Base-by-base conservation (phyloP, 805 yeast species). In the Teunomyces funiuensis region DNA sequence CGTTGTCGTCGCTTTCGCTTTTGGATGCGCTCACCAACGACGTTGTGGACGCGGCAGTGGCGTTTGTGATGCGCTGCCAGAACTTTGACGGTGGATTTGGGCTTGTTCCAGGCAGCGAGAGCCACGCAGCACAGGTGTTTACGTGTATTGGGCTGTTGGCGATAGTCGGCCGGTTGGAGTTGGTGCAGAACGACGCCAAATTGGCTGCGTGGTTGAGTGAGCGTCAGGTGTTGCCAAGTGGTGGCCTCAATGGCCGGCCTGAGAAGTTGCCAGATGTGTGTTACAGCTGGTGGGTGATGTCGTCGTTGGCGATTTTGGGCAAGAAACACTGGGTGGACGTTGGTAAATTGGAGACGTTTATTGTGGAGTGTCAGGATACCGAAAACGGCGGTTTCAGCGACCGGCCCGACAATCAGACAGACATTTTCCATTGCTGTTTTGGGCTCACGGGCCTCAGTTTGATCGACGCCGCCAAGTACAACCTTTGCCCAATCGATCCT, bases 21-120 rank as follows among this genome's bases (percentile, higher is more conserved):
- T 60, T 91, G 26, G 91, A 81, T 6, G 76, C 66, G 43, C 66
- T 91, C 46, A 76, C 80, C 15, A 67, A 76, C 5, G 71, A 74
- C 2, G 55, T 76, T 7, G 80, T 77, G 0, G 79, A 77, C 11
- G 78, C 79, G 0, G 88, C 96, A 0, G 82, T 79, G 1, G 66
- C 66, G 0, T 91, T 80, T 63, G 77, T 91, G 2, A 50, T 75
- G 39, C 56, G 57, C 27, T 93, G 99, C 62, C 83, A 76, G 47
- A 93, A 93, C 60, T 91, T 88, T 57, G 99, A 93, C 59, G 99
- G 99, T 3, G 96, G 95, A 0, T 93, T 85, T 70, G 99, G 99
- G 0, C 70, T 87, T 63, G 80, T 80, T 6, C 98, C 99, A 0
- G 97, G 96, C 0, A 91, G 96, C 0, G 99, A 93, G 61, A 82